phyloP scores from a whole-genome alignment of 129 eudicot species.

The Helianthus annuus region HanXRQr2.0-SUNRISE NC_035433.2:101882025-101882524 shows the following conservation, averaged over 20 bases:
- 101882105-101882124: constrained; percentile 62
- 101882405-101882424: not conserved
- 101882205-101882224: too few species aligned
- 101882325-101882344: not conserved
- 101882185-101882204: constrained; percentile 5
- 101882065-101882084: constrained; percentile 97
- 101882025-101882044: constrained; percentile 78
- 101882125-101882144: constrained; percentile 16
- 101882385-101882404: not conserved
- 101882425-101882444: constrained; percentile 7
- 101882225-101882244: not conserved
- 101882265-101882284: not conserved
- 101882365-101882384: not conserved
- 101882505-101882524: constrained; percentile 98
- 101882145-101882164: constrained; percentile 19
- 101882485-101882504: constrained; percentile 88
- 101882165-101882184: constrained; percentile 2
- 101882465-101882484: constrained; percentile 92
- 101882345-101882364: not conserved
- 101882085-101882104: constrained; percentile 86
- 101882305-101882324: not conserved
- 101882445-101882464: constrained; percentile 32
- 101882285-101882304: not conserved
- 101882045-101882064: constrained; percentile 95
- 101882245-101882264: not conserved